These are phyloP conservation scores for Sordariomycetes sp. DNA, from an alignment of 2,329 filamentous ascomycete genomes.

Conservation along the genomic window DNA sequence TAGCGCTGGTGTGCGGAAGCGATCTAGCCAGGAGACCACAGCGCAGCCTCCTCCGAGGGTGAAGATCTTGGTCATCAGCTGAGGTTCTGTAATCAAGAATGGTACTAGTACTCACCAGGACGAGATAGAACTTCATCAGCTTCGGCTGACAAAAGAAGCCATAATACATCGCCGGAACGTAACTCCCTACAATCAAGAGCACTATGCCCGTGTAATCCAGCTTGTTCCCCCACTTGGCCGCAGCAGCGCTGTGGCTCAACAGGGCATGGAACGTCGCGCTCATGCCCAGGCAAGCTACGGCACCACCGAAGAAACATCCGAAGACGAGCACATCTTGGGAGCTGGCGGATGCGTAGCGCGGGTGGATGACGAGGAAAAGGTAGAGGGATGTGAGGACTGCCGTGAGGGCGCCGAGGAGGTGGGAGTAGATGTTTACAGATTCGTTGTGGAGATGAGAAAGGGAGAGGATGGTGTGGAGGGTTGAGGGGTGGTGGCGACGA, in stretches of 20 bases:
- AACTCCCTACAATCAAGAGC: slow-evolving; percentile 81
- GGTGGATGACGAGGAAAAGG: slow-evolving; percentile 48
- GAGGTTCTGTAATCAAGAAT: background rate
- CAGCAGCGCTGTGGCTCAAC: slow-evolving; percentile 70
- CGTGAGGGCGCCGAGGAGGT: slow-evolving; percentile 54
- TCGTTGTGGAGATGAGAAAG: slow-evolving; percentile 51
- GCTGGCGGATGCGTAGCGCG: slow-evolving; percentile 57
- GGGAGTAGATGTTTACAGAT: slow-evolving; percentile 55
- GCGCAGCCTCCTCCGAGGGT: slow-evolving; percentile 69
- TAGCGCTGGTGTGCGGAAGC: slow-evolving; percentile 76
- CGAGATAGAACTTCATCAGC: slow-evolving; percentile 58
- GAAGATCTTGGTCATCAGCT: slow-evolving; percentile 52
- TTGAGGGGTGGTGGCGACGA: slow-evolving; percentile 39
- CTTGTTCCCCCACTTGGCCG: slow-evolving; percentile 81
- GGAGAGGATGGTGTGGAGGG: slow-evolving; percentile 33
- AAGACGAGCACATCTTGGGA: slow-evolving; percentile 62
- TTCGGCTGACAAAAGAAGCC: slow-evolving; percentile 64
- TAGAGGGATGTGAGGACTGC: slow-evolving; percentile 42
- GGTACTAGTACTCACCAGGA: background rate
- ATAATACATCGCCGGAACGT: slow-evolving; percentile 81
- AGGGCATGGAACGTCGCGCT: slow-evolving; percentile 80
- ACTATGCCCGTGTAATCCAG: slow-evolving; percentile 94
- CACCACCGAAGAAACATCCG: slow-evolving; percentile 69
- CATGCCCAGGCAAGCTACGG: slow-evolving; percentile 65
- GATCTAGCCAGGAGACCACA: slow-evolving; percentile 67